phyloP scores from a whole-genome alignment of 495 filamentous ascomycete species.

The Rusavskia elegans region DNA sequence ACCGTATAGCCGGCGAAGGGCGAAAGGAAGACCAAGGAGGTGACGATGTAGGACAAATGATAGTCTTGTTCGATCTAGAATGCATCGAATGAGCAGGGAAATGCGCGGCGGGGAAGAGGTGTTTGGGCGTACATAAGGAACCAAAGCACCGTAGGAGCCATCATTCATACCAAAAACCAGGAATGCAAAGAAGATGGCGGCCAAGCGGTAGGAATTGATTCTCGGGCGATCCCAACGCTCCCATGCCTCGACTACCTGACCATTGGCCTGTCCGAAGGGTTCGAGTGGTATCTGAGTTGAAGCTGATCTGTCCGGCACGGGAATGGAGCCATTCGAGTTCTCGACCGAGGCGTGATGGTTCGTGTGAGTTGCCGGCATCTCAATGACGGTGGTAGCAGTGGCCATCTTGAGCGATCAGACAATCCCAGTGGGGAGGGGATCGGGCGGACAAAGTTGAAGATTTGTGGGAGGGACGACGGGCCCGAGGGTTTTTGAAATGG shows the following conservation, averaged over 20 bases:
- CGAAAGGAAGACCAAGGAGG: slow-evolving; percentile 49
- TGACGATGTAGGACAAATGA: slow-evolving; percentile 36
- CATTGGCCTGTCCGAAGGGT: neutral
- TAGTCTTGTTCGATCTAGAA: slow-evolving; percentile 43
- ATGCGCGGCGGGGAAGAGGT: slow-evolving; percentile 1
- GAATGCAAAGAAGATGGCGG: slow-evolving; percentile 57
- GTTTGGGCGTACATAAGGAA: slow-evolving; percentile 33
- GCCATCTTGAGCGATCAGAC: neutral
- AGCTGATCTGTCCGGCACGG: neutral
- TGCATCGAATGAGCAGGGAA: neutral
- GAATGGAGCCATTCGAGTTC: neutral
- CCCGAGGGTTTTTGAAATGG: neutral
- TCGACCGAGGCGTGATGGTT: neutral
- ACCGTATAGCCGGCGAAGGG: slow-evolving; percentile 42
- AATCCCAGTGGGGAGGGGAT: too few species aligned
- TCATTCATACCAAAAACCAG: slow-evolving; percentile 72
- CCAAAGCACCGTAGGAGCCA: slow-evolving; percentile 58
- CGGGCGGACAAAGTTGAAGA: too few species aligned
- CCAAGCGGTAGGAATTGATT: slow-evolving; percentile 46
- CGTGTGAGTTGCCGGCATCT: neutral
- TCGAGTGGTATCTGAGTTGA: neutral
- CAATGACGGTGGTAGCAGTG: neutral
- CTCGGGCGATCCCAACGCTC: slow-evolving; percentile 55
- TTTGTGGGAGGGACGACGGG: neutral
- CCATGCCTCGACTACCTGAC: slow-evolving; percentile 6